Percentiles rank a stretch among this genome's conserved stretches.
Evolutionary conservation across 768 basidiomycete species (phyloP).

Genomic region (Boletus sp.): DNA sequence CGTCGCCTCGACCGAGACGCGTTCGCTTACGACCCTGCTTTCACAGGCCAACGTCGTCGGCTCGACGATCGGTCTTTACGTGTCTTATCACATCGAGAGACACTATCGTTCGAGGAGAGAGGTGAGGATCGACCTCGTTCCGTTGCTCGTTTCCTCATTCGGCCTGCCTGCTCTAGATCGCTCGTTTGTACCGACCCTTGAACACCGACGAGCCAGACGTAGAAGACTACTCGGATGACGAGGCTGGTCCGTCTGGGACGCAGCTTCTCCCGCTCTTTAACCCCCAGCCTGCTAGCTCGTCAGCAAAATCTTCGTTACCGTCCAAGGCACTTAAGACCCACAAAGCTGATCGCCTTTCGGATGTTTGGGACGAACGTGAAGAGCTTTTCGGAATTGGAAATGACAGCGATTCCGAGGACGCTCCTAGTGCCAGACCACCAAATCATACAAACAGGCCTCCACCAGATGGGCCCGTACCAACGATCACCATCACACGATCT

Average conservation of each 20-base stretch:
- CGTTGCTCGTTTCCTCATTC: background rate
- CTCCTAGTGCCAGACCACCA: slow-evolving; percentile 7
- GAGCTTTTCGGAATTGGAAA: slow-evolving; percentile 69
- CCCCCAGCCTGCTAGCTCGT: slow-evolving; percentile 8
- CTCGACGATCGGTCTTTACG: slow-evolving; percentile 63
- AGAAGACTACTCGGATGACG: slow-evolving; percentile 45
- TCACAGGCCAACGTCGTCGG: slow-evolving; percentile 76
- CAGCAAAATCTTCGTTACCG: slow-evolving; percentile 19
- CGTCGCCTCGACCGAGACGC: background rate
- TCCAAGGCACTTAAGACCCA: slow-evolving; percentile 28
- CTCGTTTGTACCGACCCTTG: slow-evolving; percentile 75
- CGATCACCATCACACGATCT: slow-evolving; percentile 27
- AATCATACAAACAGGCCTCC: slow-evolving; percentile 1
- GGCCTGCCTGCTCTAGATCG: slow-evolving; percentile 47
- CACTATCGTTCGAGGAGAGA: slow-evolving; percentile 80
- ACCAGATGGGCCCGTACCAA: slow-evolving; percentile 20
- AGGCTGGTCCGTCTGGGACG: slow-evolving; percentile 42
- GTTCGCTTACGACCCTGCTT: slow-evolving; percentile 8
- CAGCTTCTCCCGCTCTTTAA: slow-evolving; percentile 60
- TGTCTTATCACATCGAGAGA: slow-evolving; percentile 66
- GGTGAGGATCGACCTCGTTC: slow-evolving; percentile 36
- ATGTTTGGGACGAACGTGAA: slow-evolving; percentile 80
- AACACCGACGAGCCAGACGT: slow-evolving; percentile 47
- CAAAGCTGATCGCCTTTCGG: slow-evolving; percentile 43
- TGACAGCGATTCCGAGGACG: slow-evolving; percentile 57